Evolutionary conservation across 1,139 yeast species (phyloP).

Genomic region (Taphrina communis): DNA sequence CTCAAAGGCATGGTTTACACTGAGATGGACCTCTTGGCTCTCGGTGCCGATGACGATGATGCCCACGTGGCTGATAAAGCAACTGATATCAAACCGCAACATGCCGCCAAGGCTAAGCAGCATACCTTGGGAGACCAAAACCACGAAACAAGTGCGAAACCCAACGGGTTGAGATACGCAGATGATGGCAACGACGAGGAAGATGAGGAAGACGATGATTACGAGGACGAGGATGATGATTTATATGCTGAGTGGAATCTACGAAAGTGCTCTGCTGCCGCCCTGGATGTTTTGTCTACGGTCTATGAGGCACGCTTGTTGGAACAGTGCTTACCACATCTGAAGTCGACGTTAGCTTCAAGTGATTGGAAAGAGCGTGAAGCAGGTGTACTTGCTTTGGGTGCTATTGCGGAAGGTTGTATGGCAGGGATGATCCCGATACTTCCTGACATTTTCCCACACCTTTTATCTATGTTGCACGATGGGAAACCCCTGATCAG

Average conservation of each 20-base stretch:
- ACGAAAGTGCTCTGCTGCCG: conserved; percentile 92
- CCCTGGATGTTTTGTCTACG: conserved; percentile 79
- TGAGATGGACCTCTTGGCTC: conserved; percentile 74
- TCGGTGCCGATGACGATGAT: conserved; percentile 70
- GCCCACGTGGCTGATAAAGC: conserved; percentile 81
- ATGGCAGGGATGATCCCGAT: conserved; percentile 69
- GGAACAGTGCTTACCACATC: conserved; percentile 70
- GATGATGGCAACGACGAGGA: conserved; percentile 53
- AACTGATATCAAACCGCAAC: conserved; percentile 83
- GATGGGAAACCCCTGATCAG: conserved; percentile 85
- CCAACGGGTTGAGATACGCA: conserved; percentile 41
- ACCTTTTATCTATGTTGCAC: conserved; percentile 74
- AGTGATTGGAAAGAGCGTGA: conserved; percentile 87
- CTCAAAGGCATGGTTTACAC: conserved; percentile 85
- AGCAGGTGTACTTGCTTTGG: conserved; percentile 90
- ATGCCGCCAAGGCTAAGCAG: conserved; percentile 70
- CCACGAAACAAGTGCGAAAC: conserved; percentile 43
- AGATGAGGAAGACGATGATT: conserved; percentile 62
- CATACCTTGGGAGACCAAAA: conserved; percentile 54
- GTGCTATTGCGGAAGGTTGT: conserved; percentile 93
- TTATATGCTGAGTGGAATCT: conserved; percentile 82
- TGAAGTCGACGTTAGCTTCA: conserved; percentile 72
- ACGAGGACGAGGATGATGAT: conserved; percentile 68
- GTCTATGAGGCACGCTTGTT: conserved; percentile 72
- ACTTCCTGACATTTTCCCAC: conserved; percentile 81